Conservation (phyloP, 2,329 filamentous ascomycete species). For the Phyllosticta capitalensis region DNA sequence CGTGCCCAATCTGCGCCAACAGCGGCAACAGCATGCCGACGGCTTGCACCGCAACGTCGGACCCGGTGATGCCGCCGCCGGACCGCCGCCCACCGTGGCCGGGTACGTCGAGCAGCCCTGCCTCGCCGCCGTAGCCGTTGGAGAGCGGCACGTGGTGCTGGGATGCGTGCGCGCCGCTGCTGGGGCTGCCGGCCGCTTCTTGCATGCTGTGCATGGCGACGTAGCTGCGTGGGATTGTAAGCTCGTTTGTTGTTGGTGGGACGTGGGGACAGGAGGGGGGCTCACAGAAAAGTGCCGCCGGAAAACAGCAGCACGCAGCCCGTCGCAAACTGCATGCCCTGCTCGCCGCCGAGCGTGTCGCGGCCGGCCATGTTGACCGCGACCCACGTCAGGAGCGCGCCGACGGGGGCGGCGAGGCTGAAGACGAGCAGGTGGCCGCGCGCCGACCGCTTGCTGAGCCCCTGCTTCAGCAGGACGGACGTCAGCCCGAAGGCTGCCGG, state of each 20-base stretch:
- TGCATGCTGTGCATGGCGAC: constrained; percentile 99
- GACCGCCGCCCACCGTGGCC: constrained; percentile 41
- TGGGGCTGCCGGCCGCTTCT: constrained; percentile 45
- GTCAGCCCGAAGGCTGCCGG: constrained; percentile 93
- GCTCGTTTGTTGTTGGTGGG: neutral
- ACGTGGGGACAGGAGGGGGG: neutral
- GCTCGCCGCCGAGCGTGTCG: constrained; percentile 46
- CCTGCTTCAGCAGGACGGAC: constrained; percentile 81
- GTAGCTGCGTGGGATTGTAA: constrained; percentile 49
- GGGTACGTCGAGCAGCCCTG: constrained; percentile 33
- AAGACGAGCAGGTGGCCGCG: constrained; percentile 82
- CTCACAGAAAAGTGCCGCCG: constrained; percentile 82
- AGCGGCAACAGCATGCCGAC: constrained; percentile 70
- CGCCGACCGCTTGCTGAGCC: constrained; percentile 75
- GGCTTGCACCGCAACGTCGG: constrained; percentile 54
- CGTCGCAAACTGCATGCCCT: constrained; percentile 72
- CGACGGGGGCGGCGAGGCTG: constrained; percentile 79
- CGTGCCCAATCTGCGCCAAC: constrained; percentile 68
- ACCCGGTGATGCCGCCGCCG: constrained; percentile 18
- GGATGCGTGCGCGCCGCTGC: constrained; percentile 18
- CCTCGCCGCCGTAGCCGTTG: constrained; percentile 30
- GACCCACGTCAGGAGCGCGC: constrained; percentile 75
- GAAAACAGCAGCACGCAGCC: constrained; percentile 92
- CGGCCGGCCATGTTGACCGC: constrained; percentile 66
- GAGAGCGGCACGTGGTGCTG: constrained; percentile 42